Evolutionary conservation across 1,139 yeast genomes (phyloP).

Genomic region (Yamadazyma atlantica): DNA sequence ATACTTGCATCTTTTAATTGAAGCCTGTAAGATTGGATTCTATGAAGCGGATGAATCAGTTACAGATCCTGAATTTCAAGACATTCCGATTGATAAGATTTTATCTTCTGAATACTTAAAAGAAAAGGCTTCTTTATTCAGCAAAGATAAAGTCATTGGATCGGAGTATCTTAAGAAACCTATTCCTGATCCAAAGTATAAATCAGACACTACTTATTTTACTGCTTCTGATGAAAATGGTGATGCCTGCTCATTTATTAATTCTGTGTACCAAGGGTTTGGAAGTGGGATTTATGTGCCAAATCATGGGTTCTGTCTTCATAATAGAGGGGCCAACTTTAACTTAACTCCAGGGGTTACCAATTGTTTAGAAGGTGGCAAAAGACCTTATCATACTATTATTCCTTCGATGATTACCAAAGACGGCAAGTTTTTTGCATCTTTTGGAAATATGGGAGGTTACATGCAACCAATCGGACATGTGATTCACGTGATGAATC

Average conservation of each 20-base stretch:
- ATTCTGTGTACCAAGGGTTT: slow-evolving; percentile 69
- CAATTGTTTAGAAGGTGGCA: slow-evolving; percentile 66
- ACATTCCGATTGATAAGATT: slow-evolving; percentile 35
- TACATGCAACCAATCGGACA: slow-evolving; percentile 89
- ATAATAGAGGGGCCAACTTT: slow-evolving; percentile 78
- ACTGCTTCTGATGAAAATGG: slow-evolving; percentile 71
- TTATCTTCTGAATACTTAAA: slow-evolving; percentile 46
- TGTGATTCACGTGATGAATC: slow-evolving; percentile 70
- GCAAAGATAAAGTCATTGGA: slow-evolving; percentile 36
- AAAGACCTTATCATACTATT: slow-evolving; percentile 81
- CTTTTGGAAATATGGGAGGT: slow-evolving; percentile 87
- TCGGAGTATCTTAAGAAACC: slow-evolving; percentile 49
- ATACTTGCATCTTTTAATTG: slow-evolving; percentile 68
- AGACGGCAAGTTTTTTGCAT: slow-evolving; percentile 53
- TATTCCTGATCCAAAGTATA: slow-evolving; percentile 61
- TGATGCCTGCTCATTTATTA: slow-evolving; percentile 80
- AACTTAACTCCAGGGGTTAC: slow-evolving; percentile 56
- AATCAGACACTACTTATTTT: slow-evolving; percentile 77
- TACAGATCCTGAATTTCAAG: slow-evolving; percentile 54
- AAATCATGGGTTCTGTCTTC: slow-evolving; percentile 68
- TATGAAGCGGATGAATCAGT: slow-evolving; percentile 77
- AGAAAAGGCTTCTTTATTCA: slow-evolving; percentile 50
- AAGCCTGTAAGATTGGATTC: slow-evolving; percentile 70
- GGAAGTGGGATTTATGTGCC: slow-evolving; percentile 74
- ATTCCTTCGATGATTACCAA: slow-evolving; percentile 72